Conservation (phyloP, 768 basidiomycete genomes). For the Phanerochaete carnosa region DNA sequence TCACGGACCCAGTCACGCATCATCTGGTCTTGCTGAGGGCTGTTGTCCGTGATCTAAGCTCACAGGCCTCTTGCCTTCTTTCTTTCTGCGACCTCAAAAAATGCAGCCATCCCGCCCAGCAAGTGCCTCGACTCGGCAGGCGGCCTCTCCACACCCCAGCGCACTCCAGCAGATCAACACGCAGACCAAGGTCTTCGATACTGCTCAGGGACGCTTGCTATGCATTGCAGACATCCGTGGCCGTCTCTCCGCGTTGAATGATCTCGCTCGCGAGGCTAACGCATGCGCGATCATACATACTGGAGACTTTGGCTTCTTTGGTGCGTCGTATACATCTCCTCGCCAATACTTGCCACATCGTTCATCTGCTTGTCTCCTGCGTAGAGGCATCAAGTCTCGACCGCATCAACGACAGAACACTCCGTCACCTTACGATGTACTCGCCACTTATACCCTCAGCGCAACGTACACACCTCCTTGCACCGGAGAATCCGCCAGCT, state of each 20-base stretch:
- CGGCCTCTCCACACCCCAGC: constrained; percentile 52
- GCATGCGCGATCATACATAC: constrained; percentile 95
- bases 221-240: constrained; percentile 95
- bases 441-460: constrained; percentile 88
- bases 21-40: constrained; percentile 3
- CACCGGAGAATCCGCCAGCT: constrained; percentile 64
- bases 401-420: constrained; percentile 91
- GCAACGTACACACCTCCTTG: constrained; percentile 75
- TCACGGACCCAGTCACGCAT: constrained; percentile 1
- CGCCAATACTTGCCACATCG: neutral
- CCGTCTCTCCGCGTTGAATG: constrained; percentile 82
- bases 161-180: constrained; percentile 57
- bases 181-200: constrained; percentile 77
- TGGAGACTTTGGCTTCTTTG: constrained; percentile 99
- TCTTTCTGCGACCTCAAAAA: constrained; percentile 21
- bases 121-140: constrained; percentile 57
- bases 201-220: constrained; percentile 80
- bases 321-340: constrained; percentile 35
- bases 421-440: constrained; percentile 94
- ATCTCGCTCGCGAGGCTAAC: constrained; percentile 83
- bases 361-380: neutral
- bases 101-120: constrained; percentile 62
- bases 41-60: constrained; percentile 1
- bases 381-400: constrained; percentile 77
- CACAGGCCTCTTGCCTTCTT: neutral